These are phyloP conservation scores for Caloboletus firmus DNA, from an alignment of 1,284 basidiomycete genomes.

Conservation along the genomic window DNA sequence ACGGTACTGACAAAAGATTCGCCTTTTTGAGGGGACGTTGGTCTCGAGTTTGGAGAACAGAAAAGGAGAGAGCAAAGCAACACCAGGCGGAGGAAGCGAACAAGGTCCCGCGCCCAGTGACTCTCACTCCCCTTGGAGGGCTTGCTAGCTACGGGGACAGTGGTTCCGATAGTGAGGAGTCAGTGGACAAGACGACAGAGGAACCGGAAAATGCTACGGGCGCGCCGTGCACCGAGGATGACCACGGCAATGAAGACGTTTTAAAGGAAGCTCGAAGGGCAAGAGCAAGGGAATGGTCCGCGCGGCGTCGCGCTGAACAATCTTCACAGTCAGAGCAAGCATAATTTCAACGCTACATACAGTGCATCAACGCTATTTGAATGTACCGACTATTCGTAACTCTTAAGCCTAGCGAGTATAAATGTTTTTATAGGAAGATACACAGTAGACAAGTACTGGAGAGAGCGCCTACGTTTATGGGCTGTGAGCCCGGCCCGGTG, in stretches of 20 bases:
- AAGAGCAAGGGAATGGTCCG: slow-evolving; percentile 57
- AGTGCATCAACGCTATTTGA: background rate
- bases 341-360: background rate
- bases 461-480: too few relatives aligned
- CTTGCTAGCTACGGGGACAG: slow-evolving; percentile 63
- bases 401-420: too few relatives aligned
- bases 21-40: slow-evolving; percentile 78
- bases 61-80: slow-evolving; percentile 35
- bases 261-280: slow-evolving; percentile 50
- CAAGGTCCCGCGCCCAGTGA: background rate
- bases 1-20: slow-evolving; percentile 69
- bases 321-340: slow-evolving; percentile 6
- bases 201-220: background rate
- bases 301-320: slow-evolving; percentile 39
- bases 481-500: too few relatives aligned
- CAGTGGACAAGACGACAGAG: slow-evolving; percentile 16
- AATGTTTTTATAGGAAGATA: background rate
- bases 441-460: background rate
- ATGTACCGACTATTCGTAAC: background rate
- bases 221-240: background rate
- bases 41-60: slow-evolving; percentile 57
- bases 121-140: slow-evolving; percentile 42
- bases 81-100: slow-evolving; percentile 15
- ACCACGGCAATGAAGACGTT: slow-evolving; percentile 30
- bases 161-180: slow-evolving; percentile 37